phyloP scores from a whole-genome alignment of 2,329 filamentous ascomycete species.

The Juglanconis juglandina region DNA sequence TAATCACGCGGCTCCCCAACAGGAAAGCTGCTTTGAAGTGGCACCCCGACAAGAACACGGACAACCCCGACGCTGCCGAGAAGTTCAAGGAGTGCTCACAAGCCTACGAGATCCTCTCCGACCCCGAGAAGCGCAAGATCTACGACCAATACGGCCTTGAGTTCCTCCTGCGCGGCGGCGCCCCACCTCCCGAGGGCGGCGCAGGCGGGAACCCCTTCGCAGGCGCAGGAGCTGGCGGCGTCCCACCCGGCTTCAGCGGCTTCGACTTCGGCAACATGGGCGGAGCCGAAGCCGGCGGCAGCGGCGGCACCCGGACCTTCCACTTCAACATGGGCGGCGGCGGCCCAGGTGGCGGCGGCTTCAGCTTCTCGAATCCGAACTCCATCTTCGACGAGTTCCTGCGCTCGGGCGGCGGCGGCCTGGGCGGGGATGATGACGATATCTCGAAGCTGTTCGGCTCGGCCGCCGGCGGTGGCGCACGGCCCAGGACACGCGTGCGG shows the following conservation, averaged over 20 bases:
- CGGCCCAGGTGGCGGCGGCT: constrained; percentile 58
- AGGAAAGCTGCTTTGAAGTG: constrained; percentile 87
- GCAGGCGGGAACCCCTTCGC: constrained; percentile 59
- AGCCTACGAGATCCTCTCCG: constrained; percentile 95
- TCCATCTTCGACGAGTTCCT: constrained; percentile 85
- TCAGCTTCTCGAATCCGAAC: constrained; percentile 79
- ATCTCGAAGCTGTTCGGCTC: constrained; percentile 55
- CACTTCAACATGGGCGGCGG: constrained; percentile 57
- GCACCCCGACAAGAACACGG: constrained; percentile 97
- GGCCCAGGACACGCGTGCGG: constrained; percentile 38
- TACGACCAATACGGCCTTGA: constrained; percentile 96
- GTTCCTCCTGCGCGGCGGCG: constrained; percentile 79
- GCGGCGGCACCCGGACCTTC: constrained; percentile 54
- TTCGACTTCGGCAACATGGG: constrained; percentile 48
- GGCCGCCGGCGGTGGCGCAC: constrained; percentile 42
- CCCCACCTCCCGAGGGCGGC: constrained; percentile 59
- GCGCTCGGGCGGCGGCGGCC: constrained; percentile 46
- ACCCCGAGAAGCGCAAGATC: constrained; percentile 91
- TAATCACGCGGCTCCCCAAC: constrained; percentile 31
- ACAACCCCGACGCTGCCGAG: constrained; percentile 78
- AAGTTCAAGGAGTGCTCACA: constrained; percentile 98
- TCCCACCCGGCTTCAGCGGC: constrained; percentile 52
- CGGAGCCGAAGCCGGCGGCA: constrained; percentile 39
- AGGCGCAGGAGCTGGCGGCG: constrained; percentile 51
- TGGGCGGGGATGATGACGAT: constrained; percentile 42